phyloP scores from a whole-genome alignment of 2,329 filamentous ascomycete genomes.

The Phaeosphaeriaceae sp. region DNA sequence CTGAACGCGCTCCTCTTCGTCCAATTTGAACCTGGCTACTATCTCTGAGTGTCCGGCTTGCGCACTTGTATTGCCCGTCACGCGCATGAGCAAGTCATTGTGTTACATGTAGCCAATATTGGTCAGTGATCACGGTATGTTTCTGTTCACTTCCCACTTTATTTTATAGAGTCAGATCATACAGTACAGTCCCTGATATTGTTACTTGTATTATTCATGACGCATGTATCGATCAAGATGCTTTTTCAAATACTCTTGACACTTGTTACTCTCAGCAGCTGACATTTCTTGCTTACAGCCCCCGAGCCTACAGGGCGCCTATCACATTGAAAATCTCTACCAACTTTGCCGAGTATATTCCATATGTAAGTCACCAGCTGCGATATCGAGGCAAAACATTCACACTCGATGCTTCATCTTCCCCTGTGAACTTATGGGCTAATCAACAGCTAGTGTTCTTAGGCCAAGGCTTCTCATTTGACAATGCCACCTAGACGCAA shows the following conservation, averaged over 20 bases:
- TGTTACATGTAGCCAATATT: slow-evolving; percentile 16
- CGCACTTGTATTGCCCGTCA: slow-evolving; percentile 21
- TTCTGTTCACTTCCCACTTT: slow-evolving; percentile 13
- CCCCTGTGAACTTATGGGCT: slow-evolving; percentile 18
- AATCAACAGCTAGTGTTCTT: slow-evolving; percentile 24
- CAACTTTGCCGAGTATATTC: neutral
- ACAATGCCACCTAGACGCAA: slow-evolving; percentile 46
- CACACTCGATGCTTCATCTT: neutral
- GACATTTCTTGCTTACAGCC: slow-evolving; percentile 26
- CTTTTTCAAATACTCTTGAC: slow-evolving; percentile 2
- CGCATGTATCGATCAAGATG: neutral
- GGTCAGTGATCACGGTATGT: slow-evolving; percentile 29
- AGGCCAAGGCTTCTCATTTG: slow-evolving; percentile 11
- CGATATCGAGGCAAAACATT: neutral
- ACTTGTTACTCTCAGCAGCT: slow-evolving; percentile 12
- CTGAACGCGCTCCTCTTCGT: neutral
- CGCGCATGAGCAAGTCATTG: slow-evolving; percentile 27
- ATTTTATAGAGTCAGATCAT: neutral
- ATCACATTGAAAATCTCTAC: neutral
- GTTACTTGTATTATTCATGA: neutral
- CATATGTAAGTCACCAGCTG: neutral
- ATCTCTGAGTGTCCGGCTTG: slow-evolving; percentile 21
- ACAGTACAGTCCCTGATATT: neutral
- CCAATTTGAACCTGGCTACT: slow-evolving; percentile 3
- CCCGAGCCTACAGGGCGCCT: slow-evolving; percentile 2